These are phyloP conservation scores for Asterella californica DNA, from an alignment of 225 moss, liverwort and hornwort species.

Conservation along the genomic window DNA sequence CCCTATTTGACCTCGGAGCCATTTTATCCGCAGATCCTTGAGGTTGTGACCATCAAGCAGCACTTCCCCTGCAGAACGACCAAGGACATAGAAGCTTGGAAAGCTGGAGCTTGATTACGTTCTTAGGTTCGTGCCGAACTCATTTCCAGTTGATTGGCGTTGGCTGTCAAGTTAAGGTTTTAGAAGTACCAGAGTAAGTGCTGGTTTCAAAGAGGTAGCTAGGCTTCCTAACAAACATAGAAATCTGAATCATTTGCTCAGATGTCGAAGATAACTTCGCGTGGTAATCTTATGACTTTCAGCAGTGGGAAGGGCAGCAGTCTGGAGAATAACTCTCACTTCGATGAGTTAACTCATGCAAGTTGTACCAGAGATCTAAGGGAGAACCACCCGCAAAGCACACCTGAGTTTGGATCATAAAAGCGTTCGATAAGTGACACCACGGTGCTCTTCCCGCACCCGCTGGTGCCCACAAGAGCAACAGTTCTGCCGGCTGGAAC, in stretches of 20 bases:
- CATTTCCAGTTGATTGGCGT: not conserved
- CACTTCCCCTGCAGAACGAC: conserved; percentile 21
- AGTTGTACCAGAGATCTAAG: not conserved
- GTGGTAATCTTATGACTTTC: not conserved
- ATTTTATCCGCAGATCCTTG: conserved; percentile 22
- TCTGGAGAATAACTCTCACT: not conserved
- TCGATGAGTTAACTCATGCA: not conserved
- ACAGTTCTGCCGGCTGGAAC: conserved; percentile 31
- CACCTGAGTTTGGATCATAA: conserved; percentile 25
- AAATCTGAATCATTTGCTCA: not conserved
- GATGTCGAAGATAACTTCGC: not conserved
- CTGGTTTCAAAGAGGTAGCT: not conserved
- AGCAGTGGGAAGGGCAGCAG: not conserved
- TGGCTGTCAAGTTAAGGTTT: not conserved
- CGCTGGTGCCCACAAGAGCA: conserved; percentile 38
- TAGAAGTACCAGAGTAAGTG: not conserved
- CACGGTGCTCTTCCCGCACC: conserved; percentile 40
- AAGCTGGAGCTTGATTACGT: not conserved
- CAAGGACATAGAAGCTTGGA: conserved; percentile 2
- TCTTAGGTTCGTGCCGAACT: not conserved
- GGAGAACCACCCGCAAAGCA: not conserved
- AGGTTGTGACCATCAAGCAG: conserved; percentile 33
- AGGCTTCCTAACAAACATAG: not conserved
- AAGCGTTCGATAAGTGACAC: conserved; percentile 22
- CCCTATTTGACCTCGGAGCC: conserved; percentile 31